phyloP scores from a whole-genome alignment of 495 filamentous ascomycete species.

The Darksidea phi region DNA sequence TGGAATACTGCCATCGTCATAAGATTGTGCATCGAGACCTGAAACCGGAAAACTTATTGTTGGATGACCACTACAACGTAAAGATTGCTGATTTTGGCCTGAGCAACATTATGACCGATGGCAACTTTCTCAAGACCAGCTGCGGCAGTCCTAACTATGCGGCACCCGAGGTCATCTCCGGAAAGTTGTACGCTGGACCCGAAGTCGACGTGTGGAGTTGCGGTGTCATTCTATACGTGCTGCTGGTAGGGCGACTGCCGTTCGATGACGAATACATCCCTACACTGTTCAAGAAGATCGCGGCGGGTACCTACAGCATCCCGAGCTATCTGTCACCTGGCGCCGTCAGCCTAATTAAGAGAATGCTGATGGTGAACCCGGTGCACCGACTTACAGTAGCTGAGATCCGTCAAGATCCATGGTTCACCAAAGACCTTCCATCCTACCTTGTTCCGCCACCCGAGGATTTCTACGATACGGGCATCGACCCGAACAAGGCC shows the following conservation, averaged over 20 bases:
- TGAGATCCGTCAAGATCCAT: conserved; percentile 90
- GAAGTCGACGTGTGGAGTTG: conserved; percentile 99
- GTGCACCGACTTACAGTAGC: conserved; percentile 89
- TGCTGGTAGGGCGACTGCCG: conserved; percentile 85
- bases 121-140: conserved; percentile 97
- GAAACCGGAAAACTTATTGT: conserved; percentile 93
- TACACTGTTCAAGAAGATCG: conserved; percentile 81
- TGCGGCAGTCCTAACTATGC: conserved; percentile 98
- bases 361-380: conserved; percentile 93
- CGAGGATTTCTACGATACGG: conserved; percentile 89
- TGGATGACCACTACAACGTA: conserved; percentile 91
- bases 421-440: conserved; percentile 86
- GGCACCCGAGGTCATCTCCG: conserved; percentile 94
- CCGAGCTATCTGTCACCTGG: conserved; percentile 84
- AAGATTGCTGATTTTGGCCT: conserved; percentile 99
- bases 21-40: conserved; percentile 98
- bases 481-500: conserved; percentile 85
- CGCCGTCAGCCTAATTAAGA: conserved; percentile 79
- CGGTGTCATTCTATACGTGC: conserved; percentile 94
- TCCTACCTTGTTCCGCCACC: conserved; percentile 83
- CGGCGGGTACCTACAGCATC: conserved; percentile 83
- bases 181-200: conserved; percentile 94
- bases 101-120: conserved; percentile 99
- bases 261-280: conserved; percentile 98
- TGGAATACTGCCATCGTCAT: conserved; percentile 98